These are phyloP conservation scores for Eucalyptus sideroxylon DNA, from an alignment of 345 rosid species.

Conservation along the genomic window DNA sequence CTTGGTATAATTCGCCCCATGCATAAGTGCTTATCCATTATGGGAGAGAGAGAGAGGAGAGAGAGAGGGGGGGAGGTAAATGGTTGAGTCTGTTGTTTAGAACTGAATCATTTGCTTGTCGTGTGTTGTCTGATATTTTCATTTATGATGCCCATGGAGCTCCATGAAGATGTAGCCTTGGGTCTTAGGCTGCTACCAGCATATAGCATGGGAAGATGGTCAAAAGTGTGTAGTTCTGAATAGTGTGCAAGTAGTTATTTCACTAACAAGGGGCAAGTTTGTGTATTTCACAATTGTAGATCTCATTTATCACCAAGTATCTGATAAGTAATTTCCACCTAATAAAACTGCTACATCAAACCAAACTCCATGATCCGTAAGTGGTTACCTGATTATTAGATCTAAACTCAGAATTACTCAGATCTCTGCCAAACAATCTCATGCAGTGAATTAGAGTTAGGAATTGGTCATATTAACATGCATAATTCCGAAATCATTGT, in stretches of 20 bases:
- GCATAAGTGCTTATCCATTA: not conserved
- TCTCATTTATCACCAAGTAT: not conserved
- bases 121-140: not conserved
- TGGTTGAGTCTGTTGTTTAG: not conserved
- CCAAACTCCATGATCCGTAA: not conserved
- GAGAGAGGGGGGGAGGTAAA: fast-evolving
- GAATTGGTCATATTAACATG: not conserved
- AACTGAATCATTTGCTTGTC: not conserved
- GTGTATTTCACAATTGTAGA: not conserved
- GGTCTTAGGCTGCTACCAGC: not conserved
- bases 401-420: not conserved
- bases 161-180: not conserved
- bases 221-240: not conserved
- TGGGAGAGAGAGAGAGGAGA: no score
- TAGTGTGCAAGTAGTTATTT: not conserved
- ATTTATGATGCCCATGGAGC: not conserved
- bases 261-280: not conserved
- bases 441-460: not conserved
- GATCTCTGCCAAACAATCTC: not conserved
- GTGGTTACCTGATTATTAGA: not conserved
- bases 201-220: not conserved
- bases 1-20: not conserved
- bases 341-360: not conserved
- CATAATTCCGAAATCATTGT: not conserved
- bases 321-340: not conserved